phyloP scores from a whole-genome alignment of 352 stramenopile genomes.

The Phytopythium kandeliae region DNA sequence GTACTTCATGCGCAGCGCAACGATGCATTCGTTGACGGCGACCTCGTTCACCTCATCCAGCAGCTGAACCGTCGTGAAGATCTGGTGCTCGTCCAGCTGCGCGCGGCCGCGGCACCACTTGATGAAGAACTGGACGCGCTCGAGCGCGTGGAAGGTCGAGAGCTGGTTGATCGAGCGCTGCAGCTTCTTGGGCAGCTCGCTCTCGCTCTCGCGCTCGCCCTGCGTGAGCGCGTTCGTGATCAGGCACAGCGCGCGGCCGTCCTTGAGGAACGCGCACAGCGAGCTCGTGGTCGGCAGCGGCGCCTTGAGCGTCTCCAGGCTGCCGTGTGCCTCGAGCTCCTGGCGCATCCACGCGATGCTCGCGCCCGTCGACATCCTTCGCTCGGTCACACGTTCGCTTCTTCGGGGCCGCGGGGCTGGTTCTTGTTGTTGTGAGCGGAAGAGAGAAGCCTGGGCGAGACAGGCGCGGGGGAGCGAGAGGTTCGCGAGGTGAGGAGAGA shows the following conservation, averaged over 20 bases:
- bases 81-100: slow-evolving; percentile 55
- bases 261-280: slow-evolving; percentile 68
- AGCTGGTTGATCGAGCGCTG: slow-evolving; percentile 59
- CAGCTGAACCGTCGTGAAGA: slow-evolving; percentile 78
- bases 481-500: too few relatives aligned
- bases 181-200: slow-evolving; percentile 62
- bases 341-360: slow-evolving; percentile 58
- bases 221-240: slow-evolving; percentile 43
- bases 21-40: slow-evolving; percentile 52
- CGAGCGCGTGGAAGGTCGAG: slow-evolving; percentile 75
- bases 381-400: background rate
- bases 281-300: slow-evolving; percentile 22
- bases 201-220: slow-evolving; percentile 13
- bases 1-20: slow-evolving; percentile 56
- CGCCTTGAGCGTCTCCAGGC: slow-evolving; percentile 22
- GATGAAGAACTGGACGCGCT: slow-evolving; percentile 85
- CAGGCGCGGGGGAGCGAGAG: background rate
- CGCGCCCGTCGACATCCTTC: slow-evolving; percentile 16
- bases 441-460: background rate
- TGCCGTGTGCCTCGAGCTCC: slow-evolving; percentile 36
- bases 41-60: slow-evolving; percentile 72
- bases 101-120: slow-evolving; percentile 62
- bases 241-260: slow-evolving; percentile 70
- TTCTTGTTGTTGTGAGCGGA: background rate
- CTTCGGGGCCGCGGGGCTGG: background rate